These are phyloP conservation scores for Trypanosoma cruzi DNA, from an alignment of 208 protist species.

Conservation along the genomic window DNA sequence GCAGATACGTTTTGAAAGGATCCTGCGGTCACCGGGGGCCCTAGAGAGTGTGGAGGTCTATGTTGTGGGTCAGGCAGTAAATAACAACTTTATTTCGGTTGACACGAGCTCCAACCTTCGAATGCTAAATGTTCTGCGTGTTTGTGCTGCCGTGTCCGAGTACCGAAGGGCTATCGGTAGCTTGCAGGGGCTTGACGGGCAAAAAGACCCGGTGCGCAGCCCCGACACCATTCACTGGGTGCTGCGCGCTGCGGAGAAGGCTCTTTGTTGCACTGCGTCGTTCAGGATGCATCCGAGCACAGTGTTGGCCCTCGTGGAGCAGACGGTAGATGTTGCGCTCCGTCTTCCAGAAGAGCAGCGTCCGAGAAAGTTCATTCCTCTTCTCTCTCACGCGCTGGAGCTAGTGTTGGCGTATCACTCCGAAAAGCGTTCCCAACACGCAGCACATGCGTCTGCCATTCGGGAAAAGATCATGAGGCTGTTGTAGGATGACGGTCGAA, in stretches of 20 bases:
- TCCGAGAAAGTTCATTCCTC: conserved; percentile 42
- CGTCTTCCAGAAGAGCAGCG: conserved; percentile 4
- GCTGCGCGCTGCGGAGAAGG: conserved; percentile 46
- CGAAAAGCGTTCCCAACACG: conserved; percentile 5
- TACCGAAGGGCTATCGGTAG: conserved; percentile 37
- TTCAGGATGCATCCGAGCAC: conserved; percentile 55
- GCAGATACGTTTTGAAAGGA: conserved; percentile 46
- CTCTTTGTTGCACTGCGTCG: conserved; percentile 39
- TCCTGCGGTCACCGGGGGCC: conserved; percentile 34
- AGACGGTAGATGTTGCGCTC: conserved; percentile 37
- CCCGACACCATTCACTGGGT: conserved; percentile 15
- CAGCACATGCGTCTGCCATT: conserved; percentile 31
- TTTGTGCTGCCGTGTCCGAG: conserved; percentile 53
- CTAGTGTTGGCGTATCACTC: conserved; percentile 31
- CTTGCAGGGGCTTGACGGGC: background rate
- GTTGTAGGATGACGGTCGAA: conserved; percentile 14
- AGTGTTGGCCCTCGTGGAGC: conserved; percentile 52
- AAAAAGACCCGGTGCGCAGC: background rate
- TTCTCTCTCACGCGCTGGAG: conserved; percentile 55
- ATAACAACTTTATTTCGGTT: conserved; percentile 58
- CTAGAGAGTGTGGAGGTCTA: conserved; percentile 45
- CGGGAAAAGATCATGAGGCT: conserved; percentile 52
- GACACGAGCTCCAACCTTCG: conserved; percentile 45
- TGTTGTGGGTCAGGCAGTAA: conserved; percentile 63
- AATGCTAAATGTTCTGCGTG: conserved; percentile 46